Conservation (phyloP, 2,329 filamentous ascomycete genomes). For the Venturia effusa region DNA sequence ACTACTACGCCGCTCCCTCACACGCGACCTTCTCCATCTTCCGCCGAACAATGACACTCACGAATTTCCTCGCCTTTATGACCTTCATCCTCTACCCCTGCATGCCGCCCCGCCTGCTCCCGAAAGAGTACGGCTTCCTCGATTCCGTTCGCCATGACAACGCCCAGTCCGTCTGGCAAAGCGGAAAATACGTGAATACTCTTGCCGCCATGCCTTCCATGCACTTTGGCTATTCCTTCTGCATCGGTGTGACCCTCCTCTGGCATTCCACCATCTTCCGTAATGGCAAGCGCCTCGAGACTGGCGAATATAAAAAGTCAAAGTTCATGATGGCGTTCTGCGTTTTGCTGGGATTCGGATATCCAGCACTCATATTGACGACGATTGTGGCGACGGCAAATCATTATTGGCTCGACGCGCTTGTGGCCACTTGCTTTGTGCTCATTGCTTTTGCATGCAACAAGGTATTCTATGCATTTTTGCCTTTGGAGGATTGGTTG, state of each 20-base stretch:
- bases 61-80: conserved; percentile 42
- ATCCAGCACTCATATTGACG: conserved; percentile 43
- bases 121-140: conserved; percentile 33
- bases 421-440: conserved; percentile 39
- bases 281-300: conserved; percentile 25
- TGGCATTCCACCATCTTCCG: conserved; percentile 40
- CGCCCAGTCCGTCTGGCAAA: conserved; percentile 36
- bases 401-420: conserved; percentile 48
- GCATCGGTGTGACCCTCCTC: conserved; percentile 41
- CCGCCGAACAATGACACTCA: conserved; percentile 37
- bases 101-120: conserved; percentile 41
- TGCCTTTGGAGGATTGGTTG: conserved; percentile 41
- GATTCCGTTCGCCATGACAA: conserved; percentile 38
- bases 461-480: conserved; percentile 37
- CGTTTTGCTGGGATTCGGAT: conserved; percentile 37
- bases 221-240: conserved; percentile 46
- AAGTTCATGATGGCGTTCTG: conserved; percentile 33
- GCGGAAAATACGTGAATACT: conserved; percentile 34
- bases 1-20: conserved; percentile 47
- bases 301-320: conserved; percentile 32
- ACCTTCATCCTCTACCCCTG: conserved; percentile 43
- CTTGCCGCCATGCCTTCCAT: conserved; percentile 39
- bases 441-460: conserved; percentile 38
- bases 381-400: conserved; percentile 53
- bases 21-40: conserved; percentile 33